Evolutionary conservation across 2,329 filamentous ascomycete species (phyloP).

Genomic region (Gnomoniopsis smithogilvyi): DNA sequence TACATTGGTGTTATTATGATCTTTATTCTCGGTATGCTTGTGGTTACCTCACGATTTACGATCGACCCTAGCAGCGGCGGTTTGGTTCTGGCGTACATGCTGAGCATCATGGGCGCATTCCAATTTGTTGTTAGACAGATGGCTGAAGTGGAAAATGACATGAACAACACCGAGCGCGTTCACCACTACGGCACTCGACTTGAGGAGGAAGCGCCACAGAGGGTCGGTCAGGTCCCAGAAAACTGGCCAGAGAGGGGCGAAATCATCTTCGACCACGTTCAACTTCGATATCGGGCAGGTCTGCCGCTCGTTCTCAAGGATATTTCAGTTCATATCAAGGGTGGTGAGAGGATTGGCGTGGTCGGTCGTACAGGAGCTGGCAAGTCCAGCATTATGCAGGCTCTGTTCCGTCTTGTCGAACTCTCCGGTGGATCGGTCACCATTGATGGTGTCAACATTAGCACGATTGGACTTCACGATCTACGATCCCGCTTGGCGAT

Average conservation of each 20-base stretch:
- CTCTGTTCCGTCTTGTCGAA: slow-evolving; percentile 58
- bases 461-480: slow-evolving; percentile 56
- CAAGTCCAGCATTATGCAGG: slow-evolving; percentile 64
- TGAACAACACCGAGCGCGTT: slow-evolving; percentile 92
- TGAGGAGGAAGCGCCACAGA: slow-evolving; percentile 84
- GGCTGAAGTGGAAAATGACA: slow-evolving; percentile 94
- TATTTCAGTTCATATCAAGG: slow-evolving; percentile 66
- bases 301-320: slow-evolving; percentile 72
- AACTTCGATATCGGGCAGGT: slow-evolving; percentile 74
- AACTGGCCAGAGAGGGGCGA: slow-evolving; percentile 86
- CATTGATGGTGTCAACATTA: slow-evolving; percentile 50
- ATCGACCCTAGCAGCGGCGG: slow-evolving; percentile 83
- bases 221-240: slow-evolving; percentile 68
- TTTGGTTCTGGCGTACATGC: slow-evolving; percentile 87
- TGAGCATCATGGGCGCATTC: slow-evolving; percentile 91
- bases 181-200: slow-evolving; percentile 85
- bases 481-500: slow-evolving; percentile 60
- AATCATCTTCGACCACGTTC: slow-evolving; percentile 69
- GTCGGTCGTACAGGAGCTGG: slow-evolving; percentile 65
- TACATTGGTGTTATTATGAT: slow-evolving; percentile 79
- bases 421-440: slow-evolving; percentile 38
- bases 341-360: slow-evolving; percentile 74
- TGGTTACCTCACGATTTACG: slow-evolving; percentile 88
- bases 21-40: slow-evolving; percentile 83
- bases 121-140: slow-evolving; percentile 95